Base-by-base conservation (phyloP, 2,329 filamentous ascomycete species). In the Epichloe sibirici region DNA sequence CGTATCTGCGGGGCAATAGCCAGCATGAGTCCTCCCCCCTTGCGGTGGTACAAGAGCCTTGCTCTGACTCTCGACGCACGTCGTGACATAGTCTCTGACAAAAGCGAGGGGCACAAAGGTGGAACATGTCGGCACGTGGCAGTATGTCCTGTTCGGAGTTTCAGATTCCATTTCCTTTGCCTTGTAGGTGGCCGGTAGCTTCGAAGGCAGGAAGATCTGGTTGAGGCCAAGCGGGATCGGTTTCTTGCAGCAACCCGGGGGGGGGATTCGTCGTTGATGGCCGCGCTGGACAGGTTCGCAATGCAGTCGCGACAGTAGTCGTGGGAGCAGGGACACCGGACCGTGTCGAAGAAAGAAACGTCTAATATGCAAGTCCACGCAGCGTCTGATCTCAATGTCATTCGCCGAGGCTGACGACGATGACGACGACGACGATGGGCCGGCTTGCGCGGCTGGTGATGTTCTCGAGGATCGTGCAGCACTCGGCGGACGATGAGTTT, bases 1-100 rank as follows among this genome's bases (percentile, higher is more conserved):
- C 0, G 57, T 53, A 47, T 82, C 76, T 0, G 71, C 46, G 0
- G 73, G 72, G 55, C 78, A 83, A 21, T 77, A 72, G 0, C 67
- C 71, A 0, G 39, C 15, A 53, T 83, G 79, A 0, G 62, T 57
- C 1, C 53, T 51, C 0, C 53, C 59, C 57, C n/a, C n/a, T 82
- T 82, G 69, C 80, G 83, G 63, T 61, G 0, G 57, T 62, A 56
- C 80, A 84, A 0, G 79, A n/a, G n/a, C 83, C 1, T 47, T 58
- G 0, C 42, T 53, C 0, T 39, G 1, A 54, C 80, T 83, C 0
- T 57, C 21, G 0, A 56, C 51, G 44, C 79, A 83, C 0, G 52
- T 64, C 0, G 66, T 78, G 0, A 67, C 42, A 0, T 69, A 62
- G 2, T 53, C 56, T 0, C 53, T 3, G 38, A 75, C 69, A 4